Evolutionary conservation across 2,329 filamentous ascomycete species (phyloP).

Genomic region (Cladophialophora immunda): DNA sequence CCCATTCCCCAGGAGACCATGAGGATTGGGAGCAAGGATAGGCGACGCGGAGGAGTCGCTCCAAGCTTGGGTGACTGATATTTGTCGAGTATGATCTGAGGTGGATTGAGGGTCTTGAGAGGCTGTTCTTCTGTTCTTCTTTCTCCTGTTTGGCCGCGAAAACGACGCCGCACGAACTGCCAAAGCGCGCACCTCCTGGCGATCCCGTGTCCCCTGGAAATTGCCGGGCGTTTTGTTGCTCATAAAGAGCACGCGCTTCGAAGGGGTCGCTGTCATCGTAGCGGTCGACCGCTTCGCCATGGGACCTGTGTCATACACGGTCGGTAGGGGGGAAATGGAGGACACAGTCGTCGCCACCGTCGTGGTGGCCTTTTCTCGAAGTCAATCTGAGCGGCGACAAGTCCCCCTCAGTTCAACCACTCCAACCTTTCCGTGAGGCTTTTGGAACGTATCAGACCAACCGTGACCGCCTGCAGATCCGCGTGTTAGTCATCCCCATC

Average conservation of each 20-base stretch:
- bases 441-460: neutral
- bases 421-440: neutral
- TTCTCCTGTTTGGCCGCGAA: conserved; percentile 13
- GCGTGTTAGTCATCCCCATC: neutral
- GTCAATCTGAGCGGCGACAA: neutral
- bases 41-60: neutral
- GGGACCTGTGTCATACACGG: neutral
- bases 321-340: neutral
- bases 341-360: neutral
- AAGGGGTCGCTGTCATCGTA: neutral
- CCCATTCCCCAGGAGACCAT: neutral
- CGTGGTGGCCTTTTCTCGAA: neutral
- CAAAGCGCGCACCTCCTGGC: conserved; percentile 14
- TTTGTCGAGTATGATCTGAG: neutral
- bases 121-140: conserved; percentile 5
- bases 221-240: conserved; percentile 14
- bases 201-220: conserved; percentile 12
- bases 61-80: no score
- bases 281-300: neutral
- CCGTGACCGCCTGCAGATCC: neutral
- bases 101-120: neutral
- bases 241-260: conserved; percentile 18
- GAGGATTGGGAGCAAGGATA: neutral
- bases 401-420: neutral
- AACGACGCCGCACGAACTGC: conserved; percentile 17